Conservation (phyloP, 371 early-diverging fungal genomes). For the Nematocida ausubeli region DNA sequence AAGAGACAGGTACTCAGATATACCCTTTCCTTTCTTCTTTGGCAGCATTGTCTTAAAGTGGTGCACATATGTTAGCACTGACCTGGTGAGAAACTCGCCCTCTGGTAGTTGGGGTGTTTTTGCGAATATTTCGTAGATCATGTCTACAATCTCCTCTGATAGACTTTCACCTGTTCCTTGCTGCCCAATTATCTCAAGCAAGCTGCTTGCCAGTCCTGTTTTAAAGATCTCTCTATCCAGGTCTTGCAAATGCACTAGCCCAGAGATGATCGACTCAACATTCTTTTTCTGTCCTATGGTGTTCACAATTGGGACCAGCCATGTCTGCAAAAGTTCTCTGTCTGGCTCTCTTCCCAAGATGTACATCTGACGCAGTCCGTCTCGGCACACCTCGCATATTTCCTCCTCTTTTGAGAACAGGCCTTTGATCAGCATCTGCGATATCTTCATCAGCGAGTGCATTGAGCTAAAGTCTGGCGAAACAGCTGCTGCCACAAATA, state of each 20-base stretch:
- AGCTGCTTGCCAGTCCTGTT: constrained; percentile 17
- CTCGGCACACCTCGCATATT: constrained; percentile 44
- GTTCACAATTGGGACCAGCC: constrained; percentile 43
- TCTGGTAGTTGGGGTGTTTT: constrained; percentile 14
- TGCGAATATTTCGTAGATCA: constrained; percentile 40
- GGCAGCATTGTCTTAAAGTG: constrained; percentile 33
- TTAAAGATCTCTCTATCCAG: constrained; percentile 38
- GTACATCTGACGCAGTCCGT: constrained; percentile 52
- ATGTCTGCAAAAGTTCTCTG: constrained; percentile 36
- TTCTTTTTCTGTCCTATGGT: constrained; percentile 46
- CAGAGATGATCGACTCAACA: constrained; percentile 24
- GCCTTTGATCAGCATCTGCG: constrained; percentile 54
- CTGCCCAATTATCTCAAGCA: constrained; percentile 26
- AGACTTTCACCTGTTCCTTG: background rate
- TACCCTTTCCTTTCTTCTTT: constrained; percentile 1
- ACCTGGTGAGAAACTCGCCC: constrained; percentile 40
- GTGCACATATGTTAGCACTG: constrained; percentile 20
- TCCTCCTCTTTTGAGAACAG: constrained; percentile 41
- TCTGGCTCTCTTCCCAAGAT: constrained; percentile 53
- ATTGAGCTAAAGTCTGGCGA: constrained; percentile 33
- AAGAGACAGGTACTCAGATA: constrained; percentile 6
- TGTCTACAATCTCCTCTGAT: constrained; percentile 10
- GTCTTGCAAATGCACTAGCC: constrained; percentile 31
- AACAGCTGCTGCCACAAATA: constrained; percentile 47
- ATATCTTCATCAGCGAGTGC: constrained; percentile 35